Evolutionary conservation across 495 filamentous ascomycete species (phyloP).

Genomic region (Penicillium cataractarum): DNA sequence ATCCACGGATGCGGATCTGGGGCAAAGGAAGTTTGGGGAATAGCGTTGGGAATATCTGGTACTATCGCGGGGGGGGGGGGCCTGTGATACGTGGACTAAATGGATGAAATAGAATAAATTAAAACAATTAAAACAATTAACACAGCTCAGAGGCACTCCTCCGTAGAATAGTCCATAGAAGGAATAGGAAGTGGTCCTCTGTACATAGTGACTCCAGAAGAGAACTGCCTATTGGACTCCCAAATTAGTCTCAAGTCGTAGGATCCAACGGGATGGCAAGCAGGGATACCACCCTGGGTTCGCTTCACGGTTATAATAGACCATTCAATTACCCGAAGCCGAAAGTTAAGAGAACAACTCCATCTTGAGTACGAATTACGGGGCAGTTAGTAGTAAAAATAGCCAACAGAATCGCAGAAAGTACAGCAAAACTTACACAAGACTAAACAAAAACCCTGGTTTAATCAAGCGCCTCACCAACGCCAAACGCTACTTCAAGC

Average conservation of each 20-base stretch:
- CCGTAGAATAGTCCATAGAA: background rate
- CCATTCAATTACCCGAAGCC: background rate
- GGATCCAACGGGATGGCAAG: background rate
- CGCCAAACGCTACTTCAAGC: background rate
- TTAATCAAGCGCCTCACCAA: background rate
- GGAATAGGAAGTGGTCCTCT: too few relatives aligned
- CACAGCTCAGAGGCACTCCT: background rate
- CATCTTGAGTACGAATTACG: background rate
- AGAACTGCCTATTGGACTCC: too few relatives aligned
- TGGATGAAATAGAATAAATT: background rate
- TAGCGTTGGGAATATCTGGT: background rate
- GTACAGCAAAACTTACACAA: background rate
- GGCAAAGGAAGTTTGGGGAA: background rate
- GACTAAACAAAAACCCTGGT: background rate
- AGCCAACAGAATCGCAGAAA: background rate
- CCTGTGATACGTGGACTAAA: background rate
- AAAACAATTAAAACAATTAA: background rate
- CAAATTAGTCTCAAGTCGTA: background rate
- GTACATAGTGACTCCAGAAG: too few relatives aligned
- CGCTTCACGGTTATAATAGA: background rate
- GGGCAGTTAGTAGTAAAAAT: background rate
- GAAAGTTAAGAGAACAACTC: background rate
- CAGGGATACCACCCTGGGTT: background rate
- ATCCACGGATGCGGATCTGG: conserved; percentile 1
- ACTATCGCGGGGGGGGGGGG: conserved; percentile 2